Evolutionary conservation across 2,329 filamentous ascomycete species (phyloP), one percentile per base, ranked within the genome.

Genomic region (Diaporthe humulicola): DNA sequence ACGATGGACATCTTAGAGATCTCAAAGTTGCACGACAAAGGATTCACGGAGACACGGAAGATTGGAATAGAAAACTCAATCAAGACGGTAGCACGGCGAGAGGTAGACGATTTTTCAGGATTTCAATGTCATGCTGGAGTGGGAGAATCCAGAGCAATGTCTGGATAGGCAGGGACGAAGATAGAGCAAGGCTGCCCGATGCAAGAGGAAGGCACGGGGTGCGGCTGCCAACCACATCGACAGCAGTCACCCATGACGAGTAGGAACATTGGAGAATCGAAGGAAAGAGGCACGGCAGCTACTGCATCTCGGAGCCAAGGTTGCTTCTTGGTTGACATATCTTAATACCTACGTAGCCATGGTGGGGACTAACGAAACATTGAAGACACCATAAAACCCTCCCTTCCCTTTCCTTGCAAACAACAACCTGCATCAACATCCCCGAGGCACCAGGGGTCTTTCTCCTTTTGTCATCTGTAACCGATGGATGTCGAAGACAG

Each of bases 1-100:
- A 81, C 80, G 73, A 93, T 91, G 54, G 86, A 77, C 88, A 90
- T 90, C 25, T 19, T 79, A 75, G 74, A n/a, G 25, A 5, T 36
- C 15, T 14, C 14, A 36, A 36, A 10, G 5, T 50, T 15, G 15
- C 4, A n/a, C 48, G 12, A 40, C 8, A 17, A 14, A 3, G 15
- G 14, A 15, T 28, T 12, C 33, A 19, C 15, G 33, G 45, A 5
- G 38, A 19, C 15, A 36, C 48, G 15, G 12, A 7, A 22, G 64
- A n/a, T 19, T 69, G 6, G 33, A 30, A 22, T 19, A 30, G 33
- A 28, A 28, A n/a, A 28, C 3, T 25, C 36, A 40, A 19, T 40
- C 17, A 38, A 5, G 3, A 8, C 15, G n/a, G 48, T 19, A n/a
- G 64, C 15, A 15, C 15, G 15, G 28, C 8, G 2, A 40, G 40